Conservation (phyloP, 495 filamentous ascomycete genomes). For the Tuber brumale region DNA sequence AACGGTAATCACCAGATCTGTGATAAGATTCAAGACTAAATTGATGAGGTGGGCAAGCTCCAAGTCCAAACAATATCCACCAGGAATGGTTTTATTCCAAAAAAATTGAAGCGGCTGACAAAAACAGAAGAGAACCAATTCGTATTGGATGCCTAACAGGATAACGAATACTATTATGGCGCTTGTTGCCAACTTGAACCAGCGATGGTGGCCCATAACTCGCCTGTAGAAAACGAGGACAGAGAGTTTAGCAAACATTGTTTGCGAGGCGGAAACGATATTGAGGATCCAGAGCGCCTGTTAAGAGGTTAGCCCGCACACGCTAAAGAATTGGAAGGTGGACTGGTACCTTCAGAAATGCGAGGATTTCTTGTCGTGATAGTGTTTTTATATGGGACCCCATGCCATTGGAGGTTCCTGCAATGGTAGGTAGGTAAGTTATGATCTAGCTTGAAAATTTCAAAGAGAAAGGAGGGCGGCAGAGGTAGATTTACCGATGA, state of each 20-base stretch:
- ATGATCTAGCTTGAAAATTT: background rate
- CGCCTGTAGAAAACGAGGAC: constrained; percentile 12
- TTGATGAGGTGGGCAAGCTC: background rate
- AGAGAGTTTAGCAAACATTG: constrained; percentile 10
- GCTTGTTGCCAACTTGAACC: constrained; percentile 2
- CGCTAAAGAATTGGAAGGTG: background rate
- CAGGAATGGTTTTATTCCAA: constrained; percentile 4
- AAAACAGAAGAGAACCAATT: background rate
- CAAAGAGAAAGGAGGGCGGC: background rate
- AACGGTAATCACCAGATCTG: constrained; percentile 8
- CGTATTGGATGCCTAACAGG: background rate
- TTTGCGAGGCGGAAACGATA: background rate
- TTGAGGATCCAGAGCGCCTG: background rate
- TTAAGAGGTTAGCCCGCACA: background rate
- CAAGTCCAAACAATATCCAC: constrained; percentile 9
- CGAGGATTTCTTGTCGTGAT: background rate
- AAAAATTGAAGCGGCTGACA: constrained; percentile 3
- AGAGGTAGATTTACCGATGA: constrained; percentile 3
- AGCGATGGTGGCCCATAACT: background rate
- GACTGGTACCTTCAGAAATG: constrained; percentile 4
- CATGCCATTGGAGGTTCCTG: constrained; percentile 1
- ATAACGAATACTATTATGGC: background rate
- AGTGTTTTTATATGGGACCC: constrained; percentile 9
- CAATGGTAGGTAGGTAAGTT: background rate
- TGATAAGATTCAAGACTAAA: background rate